These are phyloP conservation scores for Lactifluus hygrophoroides DNA, from an alignment of 768 basidiomycete genomes.

Conservation along the genomic window DNA sequence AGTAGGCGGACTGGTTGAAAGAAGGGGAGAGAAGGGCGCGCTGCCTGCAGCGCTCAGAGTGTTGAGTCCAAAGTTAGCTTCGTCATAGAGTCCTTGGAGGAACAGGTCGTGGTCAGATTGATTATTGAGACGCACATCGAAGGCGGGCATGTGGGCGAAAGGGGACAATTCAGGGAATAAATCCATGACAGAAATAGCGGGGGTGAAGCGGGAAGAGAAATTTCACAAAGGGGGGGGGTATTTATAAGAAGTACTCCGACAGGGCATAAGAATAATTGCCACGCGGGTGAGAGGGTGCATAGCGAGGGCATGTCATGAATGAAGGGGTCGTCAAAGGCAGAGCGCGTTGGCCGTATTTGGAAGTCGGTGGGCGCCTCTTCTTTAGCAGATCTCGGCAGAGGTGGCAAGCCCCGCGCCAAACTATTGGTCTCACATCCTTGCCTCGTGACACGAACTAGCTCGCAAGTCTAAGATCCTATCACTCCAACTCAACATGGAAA, in stretches of 20 bases:
- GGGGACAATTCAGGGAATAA: background rate
- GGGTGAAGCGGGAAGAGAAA: background rate
- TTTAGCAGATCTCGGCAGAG: background rate
- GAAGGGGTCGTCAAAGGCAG: background rate
- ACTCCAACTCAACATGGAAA: constrained; percentile 40
- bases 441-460: background rate
- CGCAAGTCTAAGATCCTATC: background rate
- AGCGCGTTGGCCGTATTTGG: background rate
- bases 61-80: background rate
- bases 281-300: background rate
- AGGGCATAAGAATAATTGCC: background rate
- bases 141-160: background rate
- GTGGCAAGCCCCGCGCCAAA: background rate
- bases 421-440: background rate
- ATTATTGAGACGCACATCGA: background rate
- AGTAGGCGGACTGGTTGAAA: background rate
- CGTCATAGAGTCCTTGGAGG: background rate
- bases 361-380: background rate
- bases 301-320: background rate
- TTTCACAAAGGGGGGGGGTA: background rate
- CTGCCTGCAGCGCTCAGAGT: constrained; percentile 10
- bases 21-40: background rate
- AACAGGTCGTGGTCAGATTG: background rate
- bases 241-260: constrained; percentile 3
- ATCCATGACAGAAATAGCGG: background rate